These are phyloP conservation scores for Ustilago tritici DNA, from an alignment of 1,284 basidiomycete species.

Conservation along the genomic window DNA sequence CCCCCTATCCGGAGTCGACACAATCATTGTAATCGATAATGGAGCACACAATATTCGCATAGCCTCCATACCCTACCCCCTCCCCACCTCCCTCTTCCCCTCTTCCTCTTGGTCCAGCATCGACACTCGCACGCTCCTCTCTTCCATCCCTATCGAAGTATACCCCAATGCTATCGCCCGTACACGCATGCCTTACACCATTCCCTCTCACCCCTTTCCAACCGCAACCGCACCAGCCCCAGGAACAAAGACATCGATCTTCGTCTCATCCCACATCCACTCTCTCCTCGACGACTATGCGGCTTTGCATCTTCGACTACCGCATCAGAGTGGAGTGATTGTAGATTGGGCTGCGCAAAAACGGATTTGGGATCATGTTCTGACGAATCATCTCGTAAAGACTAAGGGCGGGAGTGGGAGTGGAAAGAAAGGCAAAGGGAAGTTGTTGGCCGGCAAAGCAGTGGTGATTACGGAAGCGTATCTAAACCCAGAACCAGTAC, in stretches of 20 bases:
- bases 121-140: constrained; percentile 8
- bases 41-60: constrained; percentile 48
- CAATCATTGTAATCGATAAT: constrained; percentile 49
- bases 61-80: constrained; percentile 40
- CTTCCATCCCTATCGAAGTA: neutral
- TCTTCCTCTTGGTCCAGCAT: neutral
- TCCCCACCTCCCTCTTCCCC: constrained; percentile 2
- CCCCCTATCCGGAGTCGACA: constrained; percentile 27
- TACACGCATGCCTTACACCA: constrained; percentile 36
- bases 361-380: constrained; percentile 61
- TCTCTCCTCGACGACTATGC: constrained; percentile 55
- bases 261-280: constrained; percentile 55
- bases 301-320: constrained; percentile 57
- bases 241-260: constrained; percentile 25
- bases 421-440: neutral
- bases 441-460: constrained; percentile 36
- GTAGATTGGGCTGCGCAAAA: constrained; percentile 68
- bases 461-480: constrained; percentile 88
- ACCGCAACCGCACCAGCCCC: neutral
- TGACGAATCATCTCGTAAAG: constrained; percentile 29
- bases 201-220: constrained; percentile 2
- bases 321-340: constrained; percentile 61
- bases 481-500: constrained; percentile 89
- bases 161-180: constrained; percentile 57
- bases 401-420: neutral